Base-by-base conservation (phyloP, 495 filamentous ascomycete genomes). In the Penicillium mononematosum region DNA sequence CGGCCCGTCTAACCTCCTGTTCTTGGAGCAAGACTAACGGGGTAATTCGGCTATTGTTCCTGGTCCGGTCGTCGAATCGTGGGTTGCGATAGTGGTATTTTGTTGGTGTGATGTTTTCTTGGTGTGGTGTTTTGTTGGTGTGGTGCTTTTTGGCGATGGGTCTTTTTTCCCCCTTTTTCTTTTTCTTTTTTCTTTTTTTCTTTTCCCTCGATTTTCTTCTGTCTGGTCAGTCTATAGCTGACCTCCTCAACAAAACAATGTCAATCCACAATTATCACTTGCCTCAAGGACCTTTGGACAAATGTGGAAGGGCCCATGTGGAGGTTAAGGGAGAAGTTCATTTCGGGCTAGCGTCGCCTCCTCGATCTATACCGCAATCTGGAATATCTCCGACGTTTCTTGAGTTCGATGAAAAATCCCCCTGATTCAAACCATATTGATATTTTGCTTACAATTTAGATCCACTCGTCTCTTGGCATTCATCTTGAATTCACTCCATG, bases 281-380 rank as follows among this genome's bases (percentile, higher is more conserved):
- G 20, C 24, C 39, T 19, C 38, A 3, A 43, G 36, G 27, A 4
- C 8, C 9, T 50, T 31, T 1, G 24, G 20, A 12, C n/a, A 24
- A 43, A 43, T 31, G 22, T 27, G 20, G 31, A 29, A 49, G 36
- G 31, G 36, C 12, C 41, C 16, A 24, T 39, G 17, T 45, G 45
- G 45, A 49, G 17, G 25, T 43, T 29, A 47, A 44, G 34, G 51
- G 55, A 38, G 9, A 11, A 53, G 12, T 42, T 55, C 24, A 32
- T 50, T 34, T 60, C 36, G 42, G 39, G 51, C 46, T 62, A 67
- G 53, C 36, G 65, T 48, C 58, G 45, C 34, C 49, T 19, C 41
- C 38, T 45, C 27, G 58, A 60, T 58, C 66, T 66, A 66, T 58
- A 47, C 66, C 63, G 43, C 42, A 61, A 66, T 64, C 60, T 62